Evolutionary conservation across 2,329 filamentous ascomycete genomes (phyloP).

Genomic region (Cytospora mali): DNA sequence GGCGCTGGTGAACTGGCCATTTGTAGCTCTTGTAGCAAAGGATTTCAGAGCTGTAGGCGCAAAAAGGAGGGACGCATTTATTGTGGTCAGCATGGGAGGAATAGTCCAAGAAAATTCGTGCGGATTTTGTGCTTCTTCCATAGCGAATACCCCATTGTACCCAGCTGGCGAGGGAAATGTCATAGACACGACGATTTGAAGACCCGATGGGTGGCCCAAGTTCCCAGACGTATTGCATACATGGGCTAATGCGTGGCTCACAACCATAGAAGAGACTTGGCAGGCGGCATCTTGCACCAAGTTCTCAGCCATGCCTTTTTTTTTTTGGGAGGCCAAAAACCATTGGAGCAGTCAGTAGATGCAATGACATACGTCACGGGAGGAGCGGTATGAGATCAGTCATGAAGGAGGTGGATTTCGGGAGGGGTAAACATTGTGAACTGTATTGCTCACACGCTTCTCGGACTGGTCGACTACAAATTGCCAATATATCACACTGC

Average conservation of each 20-base stretch:
- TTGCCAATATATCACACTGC: not conserved
- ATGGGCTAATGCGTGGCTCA: not conserved
- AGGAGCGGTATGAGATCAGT: not conserved
- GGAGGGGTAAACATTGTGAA: not conserved
- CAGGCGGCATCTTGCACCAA: not conserved
- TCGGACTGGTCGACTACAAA: not conserved
- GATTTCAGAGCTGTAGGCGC: not conserved
- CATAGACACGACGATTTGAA: not conserved
- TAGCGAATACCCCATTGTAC: not conserved
- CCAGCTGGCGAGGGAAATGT: not conserved
- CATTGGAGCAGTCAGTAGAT: not conserved
- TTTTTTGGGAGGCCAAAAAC: not conserved
- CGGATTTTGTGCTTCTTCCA: not conserved
- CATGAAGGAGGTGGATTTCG: not conserved
- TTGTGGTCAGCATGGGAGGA: not conserved
- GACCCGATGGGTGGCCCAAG: not conserved
- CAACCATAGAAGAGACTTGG: not conserved
- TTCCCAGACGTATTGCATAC: not conserved
- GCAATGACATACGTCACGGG: not conserved
- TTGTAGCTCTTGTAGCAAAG: not conserved
- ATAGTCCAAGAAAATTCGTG: not conserved
- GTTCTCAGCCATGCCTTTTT: not conserved
- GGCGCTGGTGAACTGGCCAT: not conserved
- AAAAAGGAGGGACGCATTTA: not conserved
- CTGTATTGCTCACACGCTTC: not conserved